Conservation (phyloP, 2,329 filamentous ascomycete genomes). For the Huntiella abstrusa region DNA sequence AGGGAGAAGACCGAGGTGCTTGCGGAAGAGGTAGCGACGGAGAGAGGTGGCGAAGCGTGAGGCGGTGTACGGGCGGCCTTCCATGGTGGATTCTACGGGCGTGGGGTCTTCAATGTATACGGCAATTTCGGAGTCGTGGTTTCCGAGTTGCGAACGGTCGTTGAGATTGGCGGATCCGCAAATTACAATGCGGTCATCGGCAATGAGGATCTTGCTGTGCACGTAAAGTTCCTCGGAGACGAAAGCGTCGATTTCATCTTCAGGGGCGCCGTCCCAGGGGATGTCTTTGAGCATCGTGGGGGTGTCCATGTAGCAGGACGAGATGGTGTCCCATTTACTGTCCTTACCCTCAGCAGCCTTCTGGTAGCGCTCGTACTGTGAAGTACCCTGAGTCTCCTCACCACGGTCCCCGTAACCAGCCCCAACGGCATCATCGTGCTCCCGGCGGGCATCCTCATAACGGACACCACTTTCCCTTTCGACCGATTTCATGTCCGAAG, state of each 20-base stretch:
- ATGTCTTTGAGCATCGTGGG: slow-evolving; percentile 47
- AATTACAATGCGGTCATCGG: slow-evolving; percentile 65
- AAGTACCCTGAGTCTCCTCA: slow-evolving; percentile 19
- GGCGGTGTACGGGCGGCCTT: slow-evolving; percentile 51
- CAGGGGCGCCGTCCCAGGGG: slow-evolving; percentile 35
- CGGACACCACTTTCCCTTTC: slow-evolving; percentile 45
- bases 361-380: slow-evolving; percentile 53
- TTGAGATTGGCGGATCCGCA: slow-evolving; percentile 50
- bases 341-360: slow-evolving; percentile 28
- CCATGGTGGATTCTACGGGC: slow-evolving; percentile 52
- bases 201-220: slow-evolving; percentile 56
- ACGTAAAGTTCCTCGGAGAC: slow-evolving; percentile 45
- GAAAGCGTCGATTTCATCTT: slow-evolving; percentile 39
- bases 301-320: slow-evolving; percentile 65
- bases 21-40: slow-evolving; percentile 71
- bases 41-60: slow-evolving; percentile 62
- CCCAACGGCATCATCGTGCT: slow-evolving; percentile 41
- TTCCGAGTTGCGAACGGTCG: slow-evolving; percentile 55
- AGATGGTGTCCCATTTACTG: slow-evolving; percentile 48
- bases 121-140: slow-evolving; percentile 78
- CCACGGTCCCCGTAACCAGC: slow-evolving; percentile 23
- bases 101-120: slow-evolving; percentile 68
- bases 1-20: slow-evolving; percentile 71
- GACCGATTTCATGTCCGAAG: slow-evolving; percentile 37
- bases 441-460: slow-evolving; percentile 47